These are phyloP conservation scores for Stentor roeselii DNA, from an alignment of 73 alveolate species.

Conservation along the genomic window DNA sequence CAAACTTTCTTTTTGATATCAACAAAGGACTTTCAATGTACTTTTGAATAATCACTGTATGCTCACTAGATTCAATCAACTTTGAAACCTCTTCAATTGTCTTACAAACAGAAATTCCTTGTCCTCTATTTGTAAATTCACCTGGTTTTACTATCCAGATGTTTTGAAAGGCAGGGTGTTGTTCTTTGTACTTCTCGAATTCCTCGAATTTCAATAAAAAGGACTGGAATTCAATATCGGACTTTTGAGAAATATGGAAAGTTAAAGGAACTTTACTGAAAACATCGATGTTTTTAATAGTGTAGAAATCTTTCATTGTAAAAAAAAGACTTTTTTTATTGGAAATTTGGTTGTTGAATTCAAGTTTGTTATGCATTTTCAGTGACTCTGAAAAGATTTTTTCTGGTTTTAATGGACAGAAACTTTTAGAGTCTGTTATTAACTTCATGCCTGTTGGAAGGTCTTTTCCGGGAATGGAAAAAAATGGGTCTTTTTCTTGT, in stretches of 20 bases:
- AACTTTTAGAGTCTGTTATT: too few relatives aligned
- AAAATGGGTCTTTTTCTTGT: too few relatives aligned
- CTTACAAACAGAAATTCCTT: slow-evolving; percentile 40
- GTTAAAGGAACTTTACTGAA: slow-evolving; percentile 73
- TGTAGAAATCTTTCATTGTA: slow-evolving; percentile 65
- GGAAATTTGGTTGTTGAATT: slow-evolving; percentile 62
- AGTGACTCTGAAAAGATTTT: too few relatives aligned
- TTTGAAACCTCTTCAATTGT: slow-evolving; percentile 25
- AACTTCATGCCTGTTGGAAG: too few relatives aligned
- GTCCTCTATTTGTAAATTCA: slow-evolving; percentile 55
- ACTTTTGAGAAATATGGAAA: too few relatives aligned
- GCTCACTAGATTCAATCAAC: slow-evolving; percentile 32
- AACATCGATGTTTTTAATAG: slow-evolving; percentile 41
- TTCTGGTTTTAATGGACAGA: too few relatives aligned
- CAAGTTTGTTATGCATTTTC: slow-evolving; percentile 65
- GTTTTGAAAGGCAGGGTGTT: too few relatives aligned
- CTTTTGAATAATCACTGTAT: slow-evolving; percentile 78
- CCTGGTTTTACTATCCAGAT: slow-evolving; percentile 61
- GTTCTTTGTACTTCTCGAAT: too few relatives aligned
- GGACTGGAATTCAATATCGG: too few relatives aligned
- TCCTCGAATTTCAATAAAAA: too few relatives aligned
- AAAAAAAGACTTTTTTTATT: slow-evolving; percentile 72
- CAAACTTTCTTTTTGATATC: slow-evolving; percentile 89
- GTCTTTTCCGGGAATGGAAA: too few relatives aligned
- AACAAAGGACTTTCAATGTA: slow-evolving; percentile 92